phyloP scores from a whole-genome alignment of 352 stramenopile species.

The Phytophthora ohioensis region DNA sequence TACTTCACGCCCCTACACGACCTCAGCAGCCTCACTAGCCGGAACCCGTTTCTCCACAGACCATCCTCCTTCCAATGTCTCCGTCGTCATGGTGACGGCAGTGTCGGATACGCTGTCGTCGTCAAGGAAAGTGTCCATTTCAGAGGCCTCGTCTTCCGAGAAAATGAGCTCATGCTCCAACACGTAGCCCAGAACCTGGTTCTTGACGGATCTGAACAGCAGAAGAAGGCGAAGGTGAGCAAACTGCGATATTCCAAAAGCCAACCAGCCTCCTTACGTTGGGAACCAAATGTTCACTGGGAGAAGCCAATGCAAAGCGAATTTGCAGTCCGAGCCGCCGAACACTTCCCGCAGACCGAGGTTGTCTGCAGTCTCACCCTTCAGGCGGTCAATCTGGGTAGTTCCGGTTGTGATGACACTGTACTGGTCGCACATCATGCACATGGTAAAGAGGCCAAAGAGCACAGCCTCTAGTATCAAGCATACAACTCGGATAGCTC shows the following conservation, averaged over 20 bases:
- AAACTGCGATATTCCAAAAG: not conserved
- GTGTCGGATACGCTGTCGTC: slow-evolving; percentile 47
- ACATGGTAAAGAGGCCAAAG: slow-evolving; percentile 99
- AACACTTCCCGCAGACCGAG: slow-evolving; percentile 89
- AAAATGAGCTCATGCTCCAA: slow-evolving; percentile 75
- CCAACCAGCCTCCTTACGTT: slow-evolving; percentile 52
- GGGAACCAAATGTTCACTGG: slow-evolving; percentile 91
- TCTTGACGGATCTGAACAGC: slow-evolving; percentile 72
- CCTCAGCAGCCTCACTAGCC: slow-evolving; percentile 49
- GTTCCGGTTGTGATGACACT: slow-evolving; percentile 96
- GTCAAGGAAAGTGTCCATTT: slow-evolving; percentile 78
- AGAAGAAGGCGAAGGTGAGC: slow-evolving; percentile 12
- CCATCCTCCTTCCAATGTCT: slow-evolving; percentile 85
- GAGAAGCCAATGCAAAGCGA: slow-evolving; percentile 81
- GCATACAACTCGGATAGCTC: slow-evolving; percentile 82
- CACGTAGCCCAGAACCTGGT: slow-evolving; percentile 85
- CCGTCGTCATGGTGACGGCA: slow-evolving; percentile 59
- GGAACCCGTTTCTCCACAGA: slow-evolving; percentile 86
- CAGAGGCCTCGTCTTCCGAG: slow-evolving; percentile 78
- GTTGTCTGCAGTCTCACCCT: slow-evolving; percentile 85
- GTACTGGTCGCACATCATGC: slow-evolving; percentile 99
- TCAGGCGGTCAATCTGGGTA: slow-evolving; percentile 98
- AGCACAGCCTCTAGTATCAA: slow-evolving; percentile 92
- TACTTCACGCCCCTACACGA: slow-evolving; percentile 53
- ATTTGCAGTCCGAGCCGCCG: slow-evolving; percentile 62